Conservation (phyloP, 306 rosid species). For the Pueraria montana region DNA sequence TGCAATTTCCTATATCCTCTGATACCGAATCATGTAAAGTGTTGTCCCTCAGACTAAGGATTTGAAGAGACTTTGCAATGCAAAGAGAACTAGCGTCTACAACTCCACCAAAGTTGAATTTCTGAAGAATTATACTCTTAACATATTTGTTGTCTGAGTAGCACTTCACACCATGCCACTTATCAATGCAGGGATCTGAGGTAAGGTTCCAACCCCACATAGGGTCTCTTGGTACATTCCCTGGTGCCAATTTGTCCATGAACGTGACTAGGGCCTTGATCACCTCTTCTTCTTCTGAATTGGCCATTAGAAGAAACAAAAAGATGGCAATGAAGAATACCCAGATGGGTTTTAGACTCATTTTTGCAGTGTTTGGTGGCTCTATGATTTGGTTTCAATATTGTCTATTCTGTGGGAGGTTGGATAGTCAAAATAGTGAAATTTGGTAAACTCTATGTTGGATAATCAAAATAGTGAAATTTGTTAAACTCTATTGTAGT, state of each 20-base stretch:
- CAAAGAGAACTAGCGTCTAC: conserved; percentile 61
- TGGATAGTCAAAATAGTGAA: conserved; percentile 12
- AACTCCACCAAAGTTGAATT: conserved; percentile 48
- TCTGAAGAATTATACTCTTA: conserved; percentile 55
- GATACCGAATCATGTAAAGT: conserved; percentile 52
- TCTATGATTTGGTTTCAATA: conserved; percentile 23
- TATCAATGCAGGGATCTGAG: conserved; percentile 68
- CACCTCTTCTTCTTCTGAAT: conserved; percentile 59
- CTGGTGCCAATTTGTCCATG: conserved; percentile 71
- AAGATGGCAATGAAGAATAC: conserved; percentile 44
- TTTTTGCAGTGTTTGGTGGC: conserved; percentile 45
- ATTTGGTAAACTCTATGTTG: conserved; percentile 21
- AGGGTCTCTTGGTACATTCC: conserved; percentile 31
- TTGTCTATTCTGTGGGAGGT: conserved; percentile 8
- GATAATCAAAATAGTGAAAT: conserved; percentile 19
- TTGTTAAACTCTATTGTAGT: conserved; percentile 26
- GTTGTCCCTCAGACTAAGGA: conserved; percentile 56
- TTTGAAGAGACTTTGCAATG: conserved; percentile 40
- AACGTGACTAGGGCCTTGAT: conserved; percentile 56
- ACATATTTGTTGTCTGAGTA: conserved; percentile 38
- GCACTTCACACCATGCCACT: conserved; percentile 67
- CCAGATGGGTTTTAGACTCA: conserved; percentile 56
- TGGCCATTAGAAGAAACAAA: conserved; percentile 42
- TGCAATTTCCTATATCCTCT: conserved; percentile 60
- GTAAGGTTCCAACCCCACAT: conserved; percentile 70